Evolutionary conservation across 441 rosid species (phyloP).

Genomic region (Omphalea diandra): DNA sequence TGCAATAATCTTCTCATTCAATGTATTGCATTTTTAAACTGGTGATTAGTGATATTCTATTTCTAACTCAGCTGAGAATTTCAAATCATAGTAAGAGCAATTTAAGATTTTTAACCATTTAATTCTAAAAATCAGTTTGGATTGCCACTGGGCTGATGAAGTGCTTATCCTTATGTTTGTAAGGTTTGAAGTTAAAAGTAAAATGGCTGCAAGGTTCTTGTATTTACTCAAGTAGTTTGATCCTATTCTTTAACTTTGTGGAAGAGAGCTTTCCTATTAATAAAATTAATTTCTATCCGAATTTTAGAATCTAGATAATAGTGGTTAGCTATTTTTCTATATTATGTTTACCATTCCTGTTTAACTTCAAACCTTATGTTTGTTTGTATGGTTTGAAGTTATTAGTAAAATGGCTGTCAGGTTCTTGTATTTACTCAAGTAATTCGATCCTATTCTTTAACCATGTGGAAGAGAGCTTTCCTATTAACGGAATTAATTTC

Average conservation of each 20-base stretch:
- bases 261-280: background rate
- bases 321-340: background rate
- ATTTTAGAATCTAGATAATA: constrained; percentile 9
- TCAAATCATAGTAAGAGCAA: background rate
- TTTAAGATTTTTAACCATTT: background rate
- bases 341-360: background rate
- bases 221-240: background rate
- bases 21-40: background rate
- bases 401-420: too few species aligned
- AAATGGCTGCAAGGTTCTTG: too few species aligned
- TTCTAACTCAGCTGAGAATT: background rate
- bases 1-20: background rate
- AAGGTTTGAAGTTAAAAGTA: too few species aligned
- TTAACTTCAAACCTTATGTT: too few species aligned
- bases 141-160: background rate
- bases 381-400: too few species aligned
- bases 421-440: too few species aligned
- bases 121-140: background rate
- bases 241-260: background rate
- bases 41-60: background rate
- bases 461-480: background rate
- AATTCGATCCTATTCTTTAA: background rate
- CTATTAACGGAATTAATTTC: background rate
- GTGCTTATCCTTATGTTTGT: background rate
- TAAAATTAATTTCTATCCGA: background rate